Base-by-base conservation (phyloP, 257 asterid species). In the Solanum pimpinellifolium region DNA sequence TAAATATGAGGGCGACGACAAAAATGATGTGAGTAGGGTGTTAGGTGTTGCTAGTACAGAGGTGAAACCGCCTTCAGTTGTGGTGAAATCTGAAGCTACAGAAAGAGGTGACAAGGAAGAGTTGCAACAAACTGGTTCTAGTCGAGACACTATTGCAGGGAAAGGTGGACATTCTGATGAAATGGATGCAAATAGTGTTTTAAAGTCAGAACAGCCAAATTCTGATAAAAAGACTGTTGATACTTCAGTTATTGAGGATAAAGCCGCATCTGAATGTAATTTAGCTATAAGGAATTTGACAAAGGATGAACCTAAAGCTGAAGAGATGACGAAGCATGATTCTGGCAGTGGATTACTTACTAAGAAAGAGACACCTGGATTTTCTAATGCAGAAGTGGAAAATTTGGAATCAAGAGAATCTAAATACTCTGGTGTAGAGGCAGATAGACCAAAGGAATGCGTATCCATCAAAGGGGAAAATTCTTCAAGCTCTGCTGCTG, bases 341-440 rank as follows among this genome's bases (percentile, higher is more conserved):
- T 42, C 84, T 23, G 87, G 65, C 37, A 52, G 78, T 39, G 66
- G 20, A 83, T 78, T 78, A 65, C 74, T 65, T 47, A 15, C 77
- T 89, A 27, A 59, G 46, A 83, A 87, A 72, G 91, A 78, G 78
- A 31, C 70, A 27, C 86, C 86, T 86, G 59, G 33, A 85, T 33
- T 52, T 66, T 81, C 29, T 68, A 89, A 89, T 82, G 78, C 76
- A 42, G 87, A 52, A 89, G 91, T 70, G 83, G 88, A 84, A 86
- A 70, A 83, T 87, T 84, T 25, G 56, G 93, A 59, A 52, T 86
- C 77, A 42, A 90, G 83, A 84, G 88, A 81, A 60, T 52, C 86
- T 85, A 72, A 87, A 18, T 72, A 81, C 83, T 59, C 88, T 88
- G 47, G 86, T 39, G 59, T 81, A 29, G 85, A 49, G 68, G 69